Evolutionary conservation across 805 yeast species (phyloP), one percentile per base, ranked within the genome.

Genomic region (Yarrowia sp.): DNA sequence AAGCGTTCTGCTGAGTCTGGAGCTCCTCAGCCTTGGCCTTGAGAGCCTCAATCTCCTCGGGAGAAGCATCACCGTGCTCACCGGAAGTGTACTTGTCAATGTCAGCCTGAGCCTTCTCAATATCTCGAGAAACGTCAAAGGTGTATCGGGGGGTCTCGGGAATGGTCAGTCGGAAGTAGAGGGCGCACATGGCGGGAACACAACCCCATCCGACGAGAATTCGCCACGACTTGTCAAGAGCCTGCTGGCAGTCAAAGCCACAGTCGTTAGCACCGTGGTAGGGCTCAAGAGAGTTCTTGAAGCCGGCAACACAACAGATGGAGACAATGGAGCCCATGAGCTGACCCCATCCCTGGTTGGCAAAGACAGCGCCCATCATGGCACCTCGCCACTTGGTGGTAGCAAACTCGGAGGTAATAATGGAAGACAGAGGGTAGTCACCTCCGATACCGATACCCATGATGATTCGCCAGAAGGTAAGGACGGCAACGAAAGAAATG

Each of bases 311-410:
- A 73, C 85, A 82, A 66, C 89, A 74, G 67, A 91, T 78, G 65
- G 96, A 90, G 71, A 91, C 89, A 69, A 91, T 81, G 84, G 96
- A 96, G 67, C 91, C 96, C 19, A 86, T 73, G 67, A 92, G 83
- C 81, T 92, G 97, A 77, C 98, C 98, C 86, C 95, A 85, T 78
- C 97, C 98, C 80, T 92, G 98, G 81, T 92, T 92, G 66, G 97
- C 93, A 77, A 92, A 92, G 65, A 91, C 97, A 30, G 97, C 96
- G 74, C 90, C 92, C 96, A 91, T 91, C 71, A 90, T 90, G 69
- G 97, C 96, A 83, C 97, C 97, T 86, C 97, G 89, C 96, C 96
- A 91, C 78, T 89, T 90, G 70, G 97, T 91, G 66, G 97, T 90
- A 28, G 97, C 83, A 73, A 91, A 91, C 81, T 91, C 97, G 66